Base-by-base conservation (phyloP, 352 stramenopile species). In the Phytopythium chamaehyphon region DNA sequence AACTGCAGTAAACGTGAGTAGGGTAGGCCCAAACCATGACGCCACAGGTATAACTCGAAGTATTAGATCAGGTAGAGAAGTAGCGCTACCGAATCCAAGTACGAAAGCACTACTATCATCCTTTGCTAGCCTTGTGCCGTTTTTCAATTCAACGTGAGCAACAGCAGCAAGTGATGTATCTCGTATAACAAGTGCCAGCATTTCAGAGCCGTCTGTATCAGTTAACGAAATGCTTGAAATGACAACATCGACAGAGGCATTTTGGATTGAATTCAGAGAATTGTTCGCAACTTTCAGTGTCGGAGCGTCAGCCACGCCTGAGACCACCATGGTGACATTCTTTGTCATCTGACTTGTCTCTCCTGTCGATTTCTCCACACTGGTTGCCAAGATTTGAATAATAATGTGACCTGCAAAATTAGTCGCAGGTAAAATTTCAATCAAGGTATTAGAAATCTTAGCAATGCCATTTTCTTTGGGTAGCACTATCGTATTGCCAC, bases 131-230 rank as follows among this genome's bases (percentile, higher is more conserved):
- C 44, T 47, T 1, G 45, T 44, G 9, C 69, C 64, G 10, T 48
- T 51, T n/a, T 19, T 39, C 18, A 55, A 54, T 53, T 72, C 59
- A 0, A 75, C 51, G 0, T 57, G 40, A 1, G 60, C 55, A 8
- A 81, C 48, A 4, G 54, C 64, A 11, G 12, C 35, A n/a, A 51
- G 42, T n/a, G 31, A 57, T 3, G 28, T n/a, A 47, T 71, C 63
- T 2, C 36, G 59, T 23, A 86, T 31, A 9, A 69, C 18, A 4
- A 86, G 50, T 1, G 50, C 52, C 2, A 86, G 59, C 8, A 47
- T 38, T 43, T 86, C 75, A 0, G 75, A 86, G 2, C 47, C 69
- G 23, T 84, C 75, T 7, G 54, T 61, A 39, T 84, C 72, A 1
- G 53, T 58, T 4, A 81, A 48, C 3, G 53, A 33, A 0, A 84